Base-by-base conservation (phyloP, 176 grass and related monocot genomes). In the Oryza brachyantha region DNA sequence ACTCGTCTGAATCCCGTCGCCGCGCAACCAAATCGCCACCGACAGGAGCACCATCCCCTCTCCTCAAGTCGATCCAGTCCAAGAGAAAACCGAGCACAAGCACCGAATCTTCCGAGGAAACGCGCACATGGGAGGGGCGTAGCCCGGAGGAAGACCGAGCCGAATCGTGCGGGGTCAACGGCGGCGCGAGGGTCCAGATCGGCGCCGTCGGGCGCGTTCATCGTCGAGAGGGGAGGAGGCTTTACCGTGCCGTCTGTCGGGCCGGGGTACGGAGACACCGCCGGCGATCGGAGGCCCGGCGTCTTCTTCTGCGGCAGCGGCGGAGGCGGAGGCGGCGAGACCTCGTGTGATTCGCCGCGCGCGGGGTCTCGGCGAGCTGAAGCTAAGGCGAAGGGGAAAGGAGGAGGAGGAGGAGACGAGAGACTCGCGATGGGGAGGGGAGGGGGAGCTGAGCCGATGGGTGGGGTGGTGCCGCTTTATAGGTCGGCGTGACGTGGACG, bases 401-500 rank as follows among this genome's bases (percentile, higher is more conserved):
- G n/a, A n/a, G 22, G 26, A 29, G 1, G 32, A 31, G 8, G 22
- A 40, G 13, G 25, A 8, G 21, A 68, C 41, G 65, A 38, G 61
- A 61, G 67, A 50, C n/a, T n/a, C n/a, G n/a, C 19, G 61, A 66
- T 46, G n/a, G 48, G n/a, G 46, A 8, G 43, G 22, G 31, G 4
- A 32, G 31, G 31, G n/a, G n/a, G n/a, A 24, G 36, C 61, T 66
- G 74, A 13, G 74, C 28, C 10, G 34, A 31, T 5, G 40, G 64
- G 58, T 41, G 48, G 48, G 50, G 54, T 28, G 57, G 26, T 24
- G 37, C 21, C 2, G 3, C 43, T 84, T 80, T 66, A 86, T 79
- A 80, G 70, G 8, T 76, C 35, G 64, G 24, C 27, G 59, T 87
- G 88, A 90, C 88, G 55, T 90, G 88, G 84, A 78, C 4, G 3